Evolutionary conservation across 139 green algal species (phyloP), one percentile per base, ranked within the genome.

Genomic region (Chlamydomonas sphaeroides): DNA sequence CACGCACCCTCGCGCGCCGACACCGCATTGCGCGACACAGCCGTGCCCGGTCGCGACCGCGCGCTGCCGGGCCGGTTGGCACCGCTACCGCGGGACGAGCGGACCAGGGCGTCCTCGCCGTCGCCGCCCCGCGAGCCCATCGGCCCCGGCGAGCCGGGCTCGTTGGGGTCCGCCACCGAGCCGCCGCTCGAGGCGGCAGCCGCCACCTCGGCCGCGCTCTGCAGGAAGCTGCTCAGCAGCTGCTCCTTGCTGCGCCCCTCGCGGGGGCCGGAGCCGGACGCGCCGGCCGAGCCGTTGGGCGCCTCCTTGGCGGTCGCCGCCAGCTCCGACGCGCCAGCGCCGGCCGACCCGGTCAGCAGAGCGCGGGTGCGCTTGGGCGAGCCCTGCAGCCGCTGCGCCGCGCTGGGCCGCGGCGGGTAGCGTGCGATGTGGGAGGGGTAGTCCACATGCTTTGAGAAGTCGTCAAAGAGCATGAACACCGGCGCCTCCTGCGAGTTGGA

Each of bases 351-450:
- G 18, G 49, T 20, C 18, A 63, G 26, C 3, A 10, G 32, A 1
- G 25, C 26, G 56, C 56, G 56, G 26, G 17, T 23, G 17, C 3
- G 20, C 25, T 5, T 11, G 3, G 59, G 39, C 41, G 74, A 70
- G 41, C 74, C 49, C 23, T 7, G n/a, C 23, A 62, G 56, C 3
- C 56, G 49, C 7, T 56, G 18, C 49, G 21, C 15, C 23, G 56
- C 56, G 56, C n/a, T 25, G 56, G 56, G 18, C n/a, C 62, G 68
- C n/a, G 79, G 79, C 39, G 68, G 79, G 79, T 73, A 85, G 21
- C 79, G 73, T 32, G 79, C 79, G 5, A 85, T 68, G 62, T 85
- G 79, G 28, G 79, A 68, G 18, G 79, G 79, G 68, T 85, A 85
- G 67, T 69, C 53, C 53, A 62, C 53, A 30, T 66, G 59, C 30